Conservation (phyloP, 2,329 filamentous ascomycete species). For the Aureobasidium namibiae region DNA sequence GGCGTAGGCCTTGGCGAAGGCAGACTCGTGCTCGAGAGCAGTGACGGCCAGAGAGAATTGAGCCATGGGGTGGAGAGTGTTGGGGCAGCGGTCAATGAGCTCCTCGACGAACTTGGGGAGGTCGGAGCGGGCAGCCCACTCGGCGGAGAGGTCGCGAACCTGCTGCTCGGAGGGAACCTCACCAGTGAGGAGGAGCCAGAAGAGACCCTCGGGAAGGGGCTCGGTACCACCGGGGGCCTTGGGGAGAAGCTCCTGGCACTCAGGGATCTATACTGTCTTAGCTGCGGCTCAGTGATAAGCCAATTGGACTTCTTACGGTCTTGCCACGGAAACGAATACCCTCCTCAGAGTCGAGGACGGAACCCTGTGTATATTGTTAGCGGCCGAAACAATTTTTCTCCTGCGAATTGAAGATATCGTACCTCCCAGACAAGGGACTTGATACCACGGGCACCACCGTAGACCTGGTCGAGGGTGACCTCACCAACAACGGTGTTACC, state of each 20-base stretch:
- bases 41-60: conserved; percentile 98
- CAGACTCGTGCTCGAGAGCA: conserved; percentile 95
- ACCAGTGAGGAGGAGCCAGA: conserved; percentile 98
- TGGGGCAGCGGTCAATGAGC: conserved; percentile 99
- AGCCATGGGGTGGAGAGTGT: conserved; percentile 98
- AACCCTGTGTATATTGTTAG: conserved; percentile 47
- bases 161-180: conserved; percentile 98
- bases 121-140: conserved; percentile 96
- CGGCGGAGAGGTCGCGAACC: conserved; percentile 93
- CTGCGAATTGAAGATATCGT: conserved; percentile 16
- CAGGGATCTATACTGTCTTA: conserved; percentile 59
- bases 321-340: conserved; percentile 99
- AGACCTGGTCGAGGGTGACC: conserved; percentile 98
- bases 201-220: conserved; percentile 58
- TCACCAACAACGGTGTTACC: conserved; percentile 93
- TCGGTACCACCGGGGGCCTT: conserved; percentile 7
- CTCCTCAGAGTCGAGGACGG: conserved; percentile 96
- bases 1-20: conserved; percentile 96
- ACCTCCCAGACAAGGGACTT: conserved; percentile 98
- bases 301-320: conserved; percentile 50
- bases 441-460: conserved; percentile 97
- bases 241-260: conserved; percentile 79
- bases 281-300: not conserved
- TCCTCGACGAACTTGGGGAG: conserved; percentile 98
- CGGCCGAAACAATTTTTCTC: not conserved